Percentiles rank a stretch among this genome's conserved stretches.
These are phyloP conservation scores for Vanrija humicola DNA, from an alignment of 1,284 basidiomycete species.

Conservation along the genomic window DNA sequence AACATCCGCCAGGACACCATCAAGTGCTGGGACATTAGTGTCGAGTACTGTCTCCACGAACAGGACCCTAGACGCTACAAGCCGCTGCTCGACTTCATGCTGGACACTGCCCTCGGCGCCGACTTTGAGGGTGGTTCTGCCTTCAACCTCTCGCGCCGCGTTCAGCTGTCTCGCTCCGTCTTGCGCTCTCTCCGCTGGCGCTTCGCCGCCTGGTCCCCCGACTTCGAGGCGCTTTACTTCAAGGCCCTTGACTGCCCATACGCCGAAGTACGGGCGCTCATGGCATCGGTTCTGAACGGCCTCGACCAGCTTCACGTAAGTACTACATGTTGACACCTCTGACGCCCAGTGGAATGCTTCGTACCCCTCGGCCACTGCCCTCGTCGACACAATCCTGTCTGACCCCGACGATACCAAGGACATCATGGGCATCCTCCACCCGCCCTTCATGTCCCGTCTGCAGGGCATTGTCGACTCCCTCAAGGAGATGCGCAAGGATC, in stretches of 20 bases:
- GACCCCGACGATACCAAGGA: conserved; percentile 58
- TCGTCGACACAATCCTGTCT: conserved; percentile 61
- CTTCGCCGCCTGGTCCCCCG: conserved; percentile 64
- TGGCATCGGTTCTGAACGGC: conserved; percentile 65
- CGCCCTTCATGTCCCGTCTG: conserved; percentile 59
- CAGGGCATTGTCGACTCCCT: conserved; percentile 58
- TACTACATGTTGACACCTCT: conserved; percentile 27
- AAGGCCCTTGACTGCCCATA: conserved; percentile 73
- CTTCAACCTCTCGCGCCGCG: conserved; percentile 55
- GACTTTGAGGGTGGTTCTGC: conserved; percentile 76
- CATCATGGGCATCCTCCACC: conserved; percentile 66
- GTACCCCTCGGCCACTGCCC: conserved; percentile 62
- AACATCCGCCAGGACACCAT: conserved; percentile 82
- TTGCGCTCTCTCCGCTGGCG: conserved; percentile 73
- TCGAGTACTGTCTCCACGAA: conserved; percentile 62
- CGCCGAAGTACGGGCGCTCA: conserved; percentile 71
- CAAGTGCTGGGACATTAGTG: conserved; percentile 48
- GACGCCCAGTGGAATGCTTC: conserved; percentile 64
- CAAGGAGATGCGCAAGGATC: conserved; percentile 64
- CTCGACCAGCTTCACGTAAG: conserved; percentile 67
- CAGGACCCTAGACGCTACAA: conserved; percentile 82
- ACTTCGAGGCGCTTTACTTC: conserved; percentile 68
- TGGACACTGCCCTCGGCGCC: conserved; percentile 59
- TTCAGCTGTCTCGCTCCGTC: conserved; percentile 50
- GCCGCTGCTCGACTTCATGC: conserved; percentile 73